phyloP scores from a whole-genome alignment of 148 eudicot genomes.

The Euryodendron excelsum region DNA sequence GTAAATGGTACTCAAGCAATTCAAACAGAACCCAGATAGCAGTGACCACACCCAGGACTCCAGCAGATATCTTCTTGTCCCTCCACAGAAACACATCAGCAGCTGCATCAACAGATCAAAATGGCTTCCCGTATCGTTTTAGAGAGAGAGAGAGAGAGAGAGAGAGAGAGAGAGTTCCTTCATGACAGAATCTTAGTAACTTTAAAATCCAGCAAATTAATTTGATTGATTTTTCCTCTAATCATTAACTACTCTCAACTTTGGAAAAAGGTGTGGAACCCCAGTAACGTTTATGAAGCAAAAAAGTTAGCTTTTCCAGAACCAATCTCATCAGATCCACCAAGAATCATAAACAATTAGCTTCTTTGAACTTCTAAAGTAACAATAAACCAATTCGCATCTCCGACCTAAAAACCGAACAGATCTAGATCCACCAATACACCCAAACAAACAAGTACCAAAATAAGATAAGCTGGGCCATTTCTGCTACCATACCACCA shows the following conservation, averaged over 20 bases:
- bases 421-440: neutral
- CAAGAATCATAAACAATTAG: neutral
- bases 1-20: conserved; percentile 31
- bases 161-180: neutral
- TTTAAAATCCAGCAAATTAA: neutral
- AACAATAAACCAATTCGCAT: neutral
- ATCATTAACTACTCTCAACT: neutral
- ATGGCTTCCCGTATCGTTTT: neutral
- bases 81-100: conserved; percentile 42
- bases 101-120: conserved; percentile 17
- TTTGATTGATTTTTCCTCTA: neutral
- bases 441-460: neutral
- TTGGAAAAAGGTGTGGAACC: neutral
- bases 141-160: neutral
- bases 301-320: neutral
- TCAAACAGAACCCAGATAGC: conserved; percentile 37
- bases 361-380: neutral
- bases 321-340: neutral
- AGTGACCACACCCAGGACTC: conserved; percentile 29
- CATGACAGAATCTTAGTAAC: neutral
- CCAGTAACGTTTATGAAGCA: neutral
- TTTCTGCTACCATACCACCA: neutral
- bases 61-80: conserved; percentile 36
- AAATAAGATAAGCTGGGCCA: neutral
- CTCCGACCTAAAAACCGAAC: neutral